These are phyloP conservation scores for Plasmopara muralis DNA, from an alignment of 352 stramenopile species.

Conservation along the genomic window DNA sequence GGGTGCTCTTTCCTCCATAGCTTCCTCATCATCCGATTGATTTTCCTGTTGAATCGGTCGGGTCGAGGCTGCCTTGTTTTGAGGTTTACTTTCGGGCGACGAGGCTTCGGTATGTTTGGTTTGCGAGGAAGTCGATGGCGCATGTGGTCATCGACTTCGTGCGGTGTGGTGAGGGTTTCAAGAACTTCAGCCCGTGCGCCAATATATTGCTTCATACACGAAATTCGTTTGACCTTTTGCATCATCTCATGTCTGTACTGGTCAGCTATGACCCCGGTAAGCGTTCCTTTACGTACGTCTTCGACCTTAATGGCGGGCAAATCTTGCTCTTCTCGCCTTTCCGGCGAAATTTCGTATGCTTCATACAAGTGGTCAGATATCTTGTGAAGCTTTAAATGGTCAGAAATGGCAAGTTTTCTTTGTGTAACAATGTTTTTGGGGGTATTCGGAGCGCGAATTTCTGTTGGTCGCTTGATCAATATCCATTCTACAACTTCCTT, in stretches of 20 bases:
- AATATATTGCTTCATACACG: slow-evolving; percentile 52
- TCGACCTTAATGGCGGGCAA: slow-evolving; percentile 36
- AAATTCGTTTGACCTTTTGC: slow-evolving; percentile 41
- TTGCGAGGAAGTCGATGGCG: slow-evolving; percentile 37
- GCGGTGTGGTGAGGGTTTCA: slow-evolving; percentile 27
- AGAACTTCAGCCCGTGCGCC: slow-evolving; percentile 43
- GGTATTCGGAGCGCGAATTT: neutral
- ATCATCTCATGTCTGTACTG: slow-evolving; percentile 59
- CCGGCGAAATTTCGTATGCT: slow-evolving; percentile 21
- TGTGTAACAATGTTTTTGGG: neutral
- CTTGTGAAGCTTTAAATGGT: slow-evolving; percentile 29
- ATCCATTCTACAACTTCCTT: neutral
- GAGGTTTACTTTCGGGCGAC: slow-evolving; percentile 27
- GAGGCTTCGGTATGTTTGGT: slow-evolving; percentile 62
- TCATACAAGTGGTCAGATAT: slow-evolving; percentile 32
- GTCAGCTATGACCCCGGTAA: slow-evolving; percentile 38
- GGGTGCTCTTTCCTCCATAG: slow-evolving; percentile 63
- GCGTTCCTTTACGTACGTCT: slow-evolving; percentile 45
- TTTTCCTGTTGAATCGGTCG: slow-evolving; percentile 72
- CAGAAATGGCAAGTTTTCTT: slow-evolving; percentile 30
- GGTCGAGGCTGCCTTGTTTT: slow-evolving; percentile 48
- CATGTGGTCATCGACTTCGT: slow-evolving; percentile 19
- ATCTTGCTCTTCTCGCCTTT: slow-evolving; percentile 11
- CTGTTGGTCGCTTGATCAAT: neutral
- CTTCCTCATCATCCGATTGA: slow-evolving; percentile 72